Conservation (phyloP, 805 yeast genomes). For the Saccharomycopsis oosterbeekiorum region DNA sequence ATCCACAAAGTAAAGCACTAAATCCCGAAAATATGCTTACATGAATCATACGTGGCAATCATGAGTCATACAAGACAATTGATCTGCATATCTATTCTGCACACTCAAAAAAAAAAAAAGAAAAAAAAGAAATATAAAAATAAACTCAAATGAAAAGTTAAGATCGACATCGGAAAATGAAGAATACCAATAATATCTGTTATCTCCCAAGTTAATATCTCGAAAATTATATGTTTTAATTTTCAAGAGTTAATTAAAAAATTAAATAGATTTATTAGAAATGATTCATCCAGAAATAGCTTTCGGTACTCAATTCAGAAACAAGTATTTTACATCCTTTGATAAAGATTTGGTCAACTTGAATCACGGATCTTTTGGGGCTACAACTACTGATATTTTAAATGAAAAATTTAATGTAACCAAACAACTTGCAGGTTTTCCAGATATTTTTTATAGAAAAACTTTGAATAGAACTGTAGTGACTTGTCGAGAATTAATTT, state of each 20-base stretch:
- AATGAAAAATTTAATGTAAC: constrained; percentile 28
- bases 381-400: constrained; percentile 39
- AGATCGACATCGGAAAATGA: too few relatives aligned
- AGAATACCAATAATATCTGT: too few relatives aligned
- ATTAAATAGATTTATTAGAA: not conserved
- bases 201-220: too few relatives aligned
- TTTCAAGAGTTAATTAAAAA: not conserved
- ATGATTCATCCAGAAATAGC: not conserved
- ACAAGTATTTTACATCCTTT: constrained; percentile 36
- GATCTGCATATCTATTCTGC: too few relatives aligned
- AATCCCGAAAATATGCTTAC: too few relatives aligned
- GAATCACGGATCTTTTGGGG: constrained; percentile 61
- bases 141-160: too few relatives aligned
- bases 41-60: too few relatives aligned
- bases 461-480: constrained; percentile 25
- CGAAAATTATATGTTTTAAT: not conserved
- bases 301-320: constrained; percentile 43
- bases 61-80: too few relatives aligned
- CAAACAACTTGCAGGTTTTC: constrained; percentile 28
- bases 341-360: constrained; percentile 34
- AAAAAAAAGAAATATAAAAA: too few relatives aligned
- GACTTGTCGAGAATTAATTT: constrained; percentile 30
- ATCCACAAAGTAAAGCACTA: too few relatives aligned
- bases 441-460: constrained; percentile 36
- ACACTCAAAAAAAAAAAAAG: too few relatives aligned